Conservation (phyloP, 164 flowering plant genomes). For the Platanus orientalis region DNA sequence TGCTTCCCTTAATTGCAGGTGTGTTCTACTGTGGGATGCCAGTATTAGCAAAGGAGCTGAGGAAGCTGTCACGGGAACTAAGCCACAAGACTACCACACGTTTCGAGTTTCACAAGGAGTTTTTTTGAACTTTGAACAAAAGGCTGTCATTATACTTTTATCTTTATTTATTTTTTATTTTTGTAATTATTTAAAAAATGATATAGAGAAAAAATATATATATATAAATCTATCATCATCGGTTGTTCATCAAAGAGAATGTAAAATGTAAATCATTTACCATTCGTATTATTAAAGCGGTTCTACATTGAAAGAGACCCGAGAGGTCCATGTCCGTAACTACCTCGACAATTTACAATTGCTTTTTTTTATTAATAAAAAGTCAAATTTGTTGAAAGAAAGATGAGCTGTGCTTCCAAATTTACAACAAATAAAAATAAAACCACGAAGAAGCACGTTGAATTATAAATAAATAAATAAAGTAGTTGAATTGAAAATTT, state of each 20-base stretch:
- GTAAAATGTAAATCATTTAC: neutral
- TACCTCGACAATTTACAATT: too few species aligned
- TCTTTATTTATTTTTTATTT: slow-evolving; percentile 4
- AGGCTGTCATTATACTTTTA: slow-evolving; percentile 1
- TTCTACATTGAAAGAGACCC: too few species aligned
- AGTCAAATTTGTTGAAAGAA: too few species aligned
- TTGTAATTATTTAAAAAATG: slow-evolving; percentile 22
- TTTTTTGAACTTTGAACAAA: slow-evolving; percentile 33
- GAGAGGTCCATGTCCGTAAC: too few species aligned
- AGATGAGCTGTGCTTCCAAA: too few species aligned
- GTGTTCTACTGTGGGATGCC: slow-evolving; percentile 97
- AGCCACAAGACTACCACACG: slow-evolving; percentile 75
- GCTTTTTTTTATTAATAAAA: too few species aligned
- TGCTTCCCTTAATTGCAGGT: slow-evolving; percentile 43
- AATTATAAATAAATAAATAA: too few species aligned
- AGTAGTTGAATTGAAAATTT: too few species aligned
- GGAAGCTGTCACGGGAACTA: slow-evolving; percentile 59
- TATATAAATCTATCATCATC: neutral
- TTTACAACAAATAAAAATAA: too few species aligned
- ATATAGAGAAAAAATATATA: neutral
- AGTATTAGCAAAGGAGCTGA: slow-evolving; percentile 78
- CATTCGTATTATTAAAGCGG: too few species aligned
- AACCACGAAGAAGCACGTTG: too few species aligned
- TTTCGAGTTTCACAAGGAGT: slow-evolving; percentile 94
- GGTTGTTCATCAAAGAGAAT: neutral